Evolutionary conservation across 164 flowering plant genomes (phyloP), one percentile per base, ranked within the genome.

Genomic region (Umbilicus rupestris): DNA sequence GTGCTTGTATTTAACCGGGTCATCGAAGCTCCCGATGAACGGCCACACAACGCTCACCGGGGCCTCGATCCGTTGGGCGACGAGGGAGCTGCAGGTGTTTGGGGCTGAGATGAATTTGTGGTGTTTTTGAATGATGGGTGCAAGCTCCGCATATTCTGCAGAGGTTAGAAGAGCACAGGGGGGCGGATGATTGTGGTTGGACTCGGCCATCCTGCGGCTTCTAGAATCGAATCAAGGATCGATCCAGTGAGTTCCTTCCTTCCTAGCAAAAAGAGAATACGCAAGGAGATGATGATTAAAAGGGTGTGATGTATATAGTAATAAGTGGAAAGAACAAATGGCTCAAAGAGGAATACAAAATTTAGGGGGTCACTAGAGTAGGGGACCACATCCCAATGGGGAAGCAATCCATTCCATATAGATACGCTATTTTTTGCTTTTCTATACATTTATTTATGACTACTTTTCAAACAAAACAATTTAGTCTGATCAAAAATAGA

Each of bases 1-100:
- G n/a, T 31, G 69, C 75, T 80, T 83, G 73, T 80, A 80, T 42
- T 64, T 74, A 20, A 77, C 79, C 3, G 86, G 84, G 30, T 71
- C 33, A 66, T 68, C 76, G 60, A 83, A 83, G 9, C 65, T 78
- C 1, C 82, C 79, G 20, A 83, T 70, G 16, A 83, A 10, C 45
- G 82, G 78, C 86, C 86, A 83, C 0, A 83, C 86, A 0, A 72
- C 42, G 3, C 41, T 29, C 17, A 76, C 45, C 3, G 84, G 84
- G 3, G 86, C 82, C 14, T 69, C 50, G 16, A 80, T 74, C 31
- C 66, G 58, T 46, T 73, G 86, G 1, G 68, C 64, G 0, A 75
- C 47, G 55, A 46, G 62, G 6, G 79, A 75, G 68, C 77, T 68
- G 41, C 84, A 80, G 63, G 77, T 80, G 76, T 70, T 66, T 1